These are phyloP conservation scores for Apiotrichum siamense DNA, from an alignment of 1,284 basidiomycete genomes.

Conservation along the genomic window DNA sequence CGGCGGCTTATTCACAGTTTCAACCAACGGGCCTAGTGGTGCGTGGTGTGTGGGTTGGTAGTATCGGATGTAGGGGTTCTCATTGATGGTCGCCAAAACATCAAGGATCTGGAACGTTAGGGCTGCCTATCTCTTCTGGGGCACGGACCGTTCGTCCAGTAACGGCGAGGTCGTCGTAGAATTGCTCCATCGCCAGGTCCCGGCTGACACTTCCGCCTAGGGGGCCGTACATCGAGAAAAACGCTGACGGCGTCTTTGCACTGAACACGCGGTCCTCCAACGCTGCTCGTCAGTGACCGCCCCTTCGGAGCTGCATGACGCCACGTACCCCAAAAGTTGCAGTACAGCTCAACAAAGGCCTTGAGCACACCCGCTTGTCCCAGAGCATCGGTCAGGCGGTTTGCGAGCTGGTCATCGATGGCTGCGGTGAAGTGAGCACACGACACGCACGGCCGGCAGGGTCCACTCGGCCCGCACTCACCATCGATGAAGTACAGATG, in stretches of 20 bases:
- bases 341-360: slow-evolving; percentile 71
- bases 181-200: slow-evolving; percentile 56
- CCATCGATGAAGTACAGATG: slow-evolving; percentile 95
- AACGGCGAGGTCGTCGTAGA: slow-evolving; percentile 78
- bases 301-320: background rate
- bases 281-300: slow-evolving; percentile 54
- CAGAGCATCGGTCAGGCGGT: slow-evolving; percentile 55
- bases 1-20: slow-evolving; percentile 20
- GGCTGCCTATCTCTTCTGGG: background rate
- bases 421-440: slow-evolving; percentile 20
- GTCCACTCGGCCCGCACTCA: slow-evolving; percentile 46
- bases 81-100: slow-evolving; percentile 82
- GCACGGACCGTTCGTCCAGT: slow-evolving; percentile 47
- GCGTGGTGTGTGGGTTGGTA: slow-evolving; percentile 77
- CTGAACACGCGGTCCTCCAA: slow-evolving; percentile 78
- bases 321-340: slow-evolving; percentile 76
- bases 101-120: slow-evolving; percentile 66
- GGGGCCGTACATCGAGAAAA: slow-evolving; percentile 81
- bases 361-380: slow-evolving; percentile 51
- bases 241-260: slow-evolving; percentile 64
- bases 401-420: slow-evolving; percentile 61
- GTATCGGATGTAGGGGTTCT: slow-evolving; percentile 91
- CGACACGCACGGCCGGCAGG: background rate
- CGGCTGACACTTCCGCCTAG: slow-evolving; percentile 62
- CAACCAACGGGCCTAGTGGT: slow-evolving; percentile 75